These are phyloP conservation scores for Biscogniauxia mediterranea DNA, from an alignment of 2,329 filamentous ascomycete genomes.

Conservation along the genomic window DNA sequence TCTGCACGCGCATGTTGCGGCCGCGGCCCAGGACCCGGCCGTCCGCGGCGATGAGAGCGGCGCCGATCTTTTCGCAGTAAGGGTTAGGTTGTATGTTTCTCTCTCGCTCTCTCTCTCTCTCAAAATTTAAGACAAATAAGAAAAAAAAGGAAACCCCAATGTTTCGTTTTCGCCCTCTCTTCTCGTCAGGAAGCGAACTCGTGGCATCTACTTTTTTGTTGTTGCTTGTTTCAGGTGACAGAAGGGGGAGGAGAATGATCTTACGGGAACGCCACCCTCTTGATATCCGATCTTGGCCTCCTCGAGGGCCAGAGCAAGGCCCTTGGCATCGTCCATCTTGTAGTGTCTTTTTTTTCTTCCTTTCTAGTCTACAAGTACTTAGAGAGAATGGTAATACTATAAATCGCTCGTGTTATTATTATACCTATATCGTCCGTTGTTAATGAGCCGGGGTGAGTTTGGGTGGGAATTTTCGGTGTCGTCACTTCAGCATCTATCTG, in stretches of 20 bases:
- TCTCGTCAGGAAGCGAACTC: no score
- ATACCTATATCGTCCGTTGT: not conserved
- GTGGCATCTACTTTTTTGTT: no score
- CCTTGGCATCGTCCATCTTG: constrained; percentile 41
- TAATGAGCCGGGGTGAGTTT: not conserved
- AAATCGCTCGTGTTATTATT: no score
- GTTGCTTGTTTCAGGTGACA: no score
- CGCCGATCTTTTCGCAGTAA: constrained; percentile 45
- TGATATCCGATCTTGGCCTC: constrained; percentile 45
- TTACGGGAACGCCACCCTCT: constrained; percentile 49
- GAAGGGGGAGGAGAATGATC: constrained; percentile 8
- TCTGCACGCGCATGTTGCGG: constrained; percentile 75
- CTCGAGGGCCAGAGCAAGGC: constrained; percentile 44
- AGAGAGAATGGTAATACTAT: no score
- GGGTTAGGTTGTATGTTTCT: no score
- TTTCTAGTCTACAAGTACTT: no score
- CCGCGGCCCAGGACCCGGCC: constrained; percentile 69
- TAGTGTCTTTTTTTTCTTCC: no score
- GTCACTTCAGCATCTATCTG: not conserved
- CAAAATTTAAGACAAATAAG: not conserved
- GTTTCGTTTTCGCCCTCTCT: not conserved
- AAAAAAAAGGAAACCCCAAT: not conserved
- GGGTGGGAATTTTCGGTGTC: not conserved
- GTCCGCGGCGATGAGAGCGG: constrained; percentile 62
- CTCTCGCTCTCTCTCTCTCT: no score